phyloP scores from a whole-genome alignment of 2,329 filamentous ascomycete species.

The Balansia obtecta region DNA sequence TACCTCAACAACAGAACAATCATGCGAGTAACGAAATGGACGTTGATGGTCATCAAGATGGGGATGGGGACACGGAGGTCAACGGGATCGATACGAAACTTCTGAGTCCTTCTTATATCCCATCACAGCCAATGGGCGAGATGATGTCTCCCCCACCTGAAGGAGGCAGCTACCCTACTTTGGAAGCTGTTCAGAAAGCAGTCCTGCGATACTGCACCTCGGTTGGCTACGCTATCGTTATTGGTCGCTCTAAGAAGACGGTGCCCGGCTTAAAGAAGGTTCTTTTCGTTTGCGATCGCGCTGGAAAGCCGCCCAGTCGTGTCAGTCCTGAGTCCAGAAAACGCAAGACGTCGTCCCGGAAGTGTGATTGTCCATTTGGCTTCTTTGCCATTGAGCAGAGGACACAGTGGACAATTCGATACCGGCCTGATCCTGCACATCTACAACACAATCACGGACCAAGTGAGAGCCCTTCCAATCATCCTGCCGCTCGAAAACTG shows the following conservation, averaged over 20 bases:
- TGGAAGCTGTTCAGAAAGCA: conserved; percentile 52
- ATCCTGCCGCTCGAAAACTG: conserved; percentile 52
- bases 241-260: conserved; percentile 55
- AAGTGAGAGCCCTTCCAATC: conserved; percentile 53
- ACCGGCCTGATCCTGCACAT: conserved; percentile 46
- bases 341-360: conserved; percentile 54
- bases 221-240: conserved; percentile 56
- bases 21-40: conserved; percentile 39
- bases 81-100: conserved; percentile 34
- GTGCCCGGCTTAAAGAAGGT: conserved; percentile 56
- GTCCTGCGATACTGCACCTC: conserved; percentile 54
- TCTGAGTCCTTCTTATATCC: conserved; percentile 36
- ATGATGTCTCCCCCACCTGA: conserved; percentile 53
- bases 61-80: conserved; percentile 32
- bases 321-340: conserved; percentile 54
- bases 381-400: conserved; percentile 58
- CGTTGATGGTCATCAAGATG: conserved; percentile 36
- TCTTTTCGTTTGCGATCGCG: conserved; percentile 53
- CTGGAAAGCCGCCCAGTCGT: conserved; percentile 47
- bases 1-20: conserved; percentile 26
- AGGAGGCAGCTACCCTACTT: conserved; percentile 49
- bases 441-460: conserved; percentile 52
- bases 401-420: conserved; percentile 54
- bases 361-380: conserved; percentile 57
- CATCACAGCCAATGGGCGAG: conserved; percentile 40